Base-by-base conservation (phyloP, 2,329 filamentous ascomycete species). In the Aspergillus costaricaensis region DNA sequence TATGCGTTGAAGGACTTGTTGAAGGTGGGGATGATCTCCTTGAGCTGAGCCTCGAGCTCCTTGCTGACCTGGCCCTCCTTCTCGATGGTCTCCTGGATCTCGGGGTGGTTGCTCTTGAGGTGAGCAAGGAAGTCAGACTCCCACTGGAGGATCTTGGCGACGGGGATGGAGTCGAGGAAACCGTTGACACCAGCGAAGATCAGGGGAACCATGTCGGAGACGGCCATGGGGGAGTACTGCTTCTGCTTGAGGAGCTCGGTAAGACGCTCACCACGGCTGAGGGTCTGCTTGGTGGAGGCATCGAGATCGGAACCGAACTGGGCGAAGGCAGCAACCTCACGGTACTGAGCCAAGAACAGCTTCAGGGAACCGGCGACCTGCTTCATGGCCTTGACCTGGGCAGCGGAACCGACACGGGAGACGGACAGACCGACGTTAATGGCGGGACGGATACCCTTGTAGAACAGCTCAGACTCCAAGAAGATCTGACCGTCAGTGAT, bases 371-470 rank as follows among this genome's bases (percentile, higher is more conserved):
- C 95, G 77, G 95, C 95, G 75, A 99, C 95, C 87, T 99, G 95
- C 89, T 99, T 99, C 95, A 99, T 99, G 84, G 95, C 93, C 91
- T 98, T 99, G 82, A 98, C 88, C 88, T 99, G 95, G 79, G 95
- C 95, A 80, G 95, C 92, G 77, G 95, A 99, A 81, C 95, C 95
- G 89, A 99, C 95, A 91, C 95, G 95, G 73, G 95, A 99, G 74
- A 99, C 95, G 76, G 95, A 99, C 74, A 99, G 91, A 95, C 95
- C 95, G 91, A 99, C 95, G 88, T 99, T 99, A 83, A 99, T 99
- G 85, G 95, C 95, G 75, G 95, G 95, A 79, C 95, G 94, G 83
- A 99, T 85, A 96, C 95, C 95, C 91, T 99, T 99, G 92, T 97
- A 98, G 91, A 98, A 99, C 69, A 98, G 87, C 83, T 99, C 95